A percentile compares a stretch with the other conserved stretches of the same genome.
These are phyloP conservation scores for Bauhinia variegata DNA, from an alignment of 306 rosid species.

Conservation along the genomic window DNA sequence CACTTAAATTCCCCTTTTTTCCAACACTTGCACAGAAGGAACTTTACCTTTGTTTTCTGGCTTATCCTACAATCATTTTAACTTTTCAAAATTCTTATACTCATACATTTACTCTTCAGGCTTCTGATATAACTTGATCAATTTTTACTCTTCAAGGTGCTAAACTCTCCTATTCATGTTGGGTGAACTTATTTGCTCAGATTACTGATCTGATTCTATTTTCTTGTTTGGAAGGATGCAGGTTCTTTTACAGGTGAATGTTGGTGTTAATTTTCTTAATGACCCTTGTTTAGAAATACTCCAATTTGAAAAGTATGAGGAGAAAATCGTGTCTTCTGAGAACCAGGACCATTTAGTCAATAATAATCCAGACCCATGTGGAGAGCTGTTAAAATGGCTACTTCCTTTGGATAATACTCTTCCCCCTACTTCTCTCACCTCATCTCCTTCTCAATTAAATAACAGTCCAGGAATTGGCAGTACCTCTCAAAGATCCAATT, in stretches of 20 bases:
- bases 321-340: conserved; percentile 49
- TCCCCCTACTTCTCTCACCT: conserved; percentile 52
- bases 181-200: conserved; percentile 30
- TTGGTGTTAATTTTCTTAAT: conserved; percentile 64
- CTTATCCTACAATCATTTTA: too few species aligned
- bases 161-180: conserved; percentile 32
- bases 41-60: too few species aligned
- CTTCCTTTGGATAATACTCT: conserved; percentile 81
- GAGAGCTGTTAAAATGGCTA: conserved; percentile 83
- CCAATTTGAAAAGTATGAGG: conserved; percentile 79
- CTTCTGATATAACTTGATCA: conserved; percentile 3
- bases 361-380: conserved; percentile 71
- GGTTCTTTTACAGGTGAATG: conserved; percentile 90
- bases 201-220: conserved; percentile 56
- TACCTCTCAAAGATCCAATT: conserved; percentile 57
- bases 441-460: conserved; percentile 58
- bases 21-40: conserved; percentile 5
- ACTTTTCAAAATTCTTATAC: too few species aligned
- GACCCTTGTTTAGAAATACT: conserved; percentile 94
- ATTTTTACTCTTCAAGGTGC: conserved; percentile 26
- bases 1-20: conserved; percentile 18
- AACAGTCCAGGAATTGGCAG: conserved; percentile 62
- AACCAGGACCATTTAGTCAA: conserved; percentile 45
- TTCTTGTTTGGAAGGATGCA: conserved; percentile 87
- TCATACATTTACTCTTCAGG: too few species aligned